Conservation (phyloP, 192 early-diverging fungal species). For the Irineochytrium annulatum region DNA sequence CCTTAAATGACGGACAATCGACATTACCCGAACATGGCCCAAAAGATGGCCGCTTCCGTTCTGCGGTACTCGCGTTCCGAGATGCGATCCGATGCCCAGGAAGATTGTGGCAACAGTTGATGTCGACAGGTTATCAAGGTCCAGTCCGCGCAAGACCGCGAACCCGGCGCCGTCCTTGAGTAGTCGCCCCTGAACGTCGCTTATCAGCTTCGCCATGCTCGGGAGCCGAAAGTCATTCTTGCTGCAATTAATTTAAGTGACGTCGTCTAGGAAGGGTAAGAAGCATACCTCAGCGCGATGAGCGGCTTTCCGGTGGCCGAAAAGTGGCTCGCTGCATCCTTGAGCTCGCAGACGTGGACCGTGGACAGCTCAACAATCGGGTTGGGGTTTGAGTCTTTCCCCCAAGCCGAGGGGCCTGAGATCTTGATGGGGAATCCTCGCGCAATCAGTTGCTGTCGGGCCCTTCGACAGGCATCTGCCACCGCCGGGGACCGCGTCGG, state of each 20-base stretch:
- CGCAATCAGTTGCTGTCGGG: neutral
- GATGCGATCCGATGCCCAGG: slow-evolving; percentile 37
- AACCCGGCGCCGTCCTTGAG: neutral
- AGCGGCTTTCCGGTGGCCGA: no score
- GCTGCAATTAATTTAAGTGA: neutral
- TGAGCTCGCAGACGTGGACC: neutral
- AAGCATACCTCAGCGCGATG: no score
- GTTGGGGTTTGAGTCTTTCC: neutral
- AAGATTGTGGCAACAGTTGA: slow-evolving; percentile 17
- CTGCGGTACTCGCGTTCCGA: slow-evolving; percentile 21
- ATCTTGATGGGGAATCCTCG: neutral
- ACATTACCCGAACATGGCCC: slow-evolving; percentile 38
- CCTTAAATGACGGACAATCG: no score
- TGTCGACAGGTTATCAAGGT: neutral
- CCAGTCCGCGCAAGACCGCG: neutral
- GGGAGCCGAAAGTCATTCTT: neutral
- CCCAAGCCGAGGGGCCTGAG: neutral
- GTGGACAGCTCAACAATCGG: neutral
- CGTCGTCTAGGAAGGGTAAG: neutral
- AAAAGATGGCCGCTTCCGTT: slow-evolving; percentile 31
- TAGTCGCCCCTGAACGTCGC: neutral
- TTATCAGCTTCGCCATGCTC: neutral
- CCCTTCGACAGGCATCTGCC: no score
- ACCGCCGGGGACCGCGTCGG: neutral
- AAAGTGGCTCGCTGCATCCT: neutral